Conservation (phyloP, 495 filamentous ascomycete species). For the Talaromyces adpressus region DNA sequence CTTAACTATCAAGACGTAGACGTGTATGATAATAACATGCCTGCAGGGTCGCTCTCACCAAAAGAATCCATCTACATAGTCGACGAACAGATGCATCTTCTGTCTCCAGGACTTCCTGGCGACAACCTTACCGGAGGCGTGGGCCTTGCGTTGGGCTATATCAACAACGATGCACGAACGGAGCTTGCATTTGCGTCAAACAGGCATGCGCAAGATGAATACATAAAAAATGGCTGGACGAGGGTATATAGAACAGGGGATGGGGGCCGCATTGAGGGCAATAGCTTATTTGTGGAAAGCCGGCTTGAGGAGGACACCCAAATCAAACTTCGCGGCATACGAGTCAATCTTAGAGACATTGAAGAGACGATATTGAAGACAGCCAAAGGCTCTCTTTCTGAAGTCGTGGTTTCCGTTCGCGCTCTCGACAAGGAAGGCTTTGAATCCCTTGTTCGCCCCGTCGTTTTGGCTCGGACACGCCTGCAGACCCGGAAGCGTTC, state of each 20-base stretch:
- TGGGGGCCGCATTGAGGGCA: conserved; percentile 17
- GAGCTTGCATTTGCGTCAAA: conserved; percentile 27
- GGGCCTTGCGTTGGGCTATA: conserved; percentile 32
- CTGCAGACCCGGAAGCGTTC: neutral
- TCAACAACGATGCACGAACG: conserved; percentile 23
- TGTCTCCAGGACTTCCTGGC: conserved; percentile 32
- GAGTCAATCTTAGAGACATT: conserved; percentile 45
- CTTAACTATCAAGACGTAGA: conserved; percentile 9
- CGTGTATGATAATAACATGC: neutral
- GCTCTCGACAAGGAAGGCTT: conserved; percentile 2
- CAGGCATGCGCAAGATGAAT: conserved; percentile 14
- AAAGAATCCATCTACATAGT: conserved; percentile 41
- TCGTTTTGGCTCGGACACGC: conserved; percentile 11
- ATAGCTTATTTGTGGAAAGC: conserved; percentile 25
- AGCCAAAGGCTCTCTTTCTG: conserved; percentile 16
- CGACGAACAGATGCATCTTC: conserved; percentile 24
- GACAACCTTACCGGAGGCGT: conserved; percentile 38
- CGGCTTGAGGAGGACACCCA: conserved; percentile 39
- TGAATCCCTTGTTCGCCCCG: conserved; percentile 29
- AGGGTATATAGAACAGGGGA: conserved; percentile 37
- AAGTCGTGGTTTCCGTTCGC: conserved; percentile 27
- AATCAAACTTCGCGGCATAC: conserved; percentile 44
- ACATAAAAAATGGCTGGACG: conserved; percentile 8
- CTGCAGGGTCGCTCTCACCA: conserved; percentile 22
- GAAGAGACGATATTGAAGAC: conserved; percentile 24